A percentile compares a stretch with the other conserved stretches of the same genome.
Evolutionary conservation across 441 rosid species (phyloP).

Genomic region (Populus hybrid): DNA sequence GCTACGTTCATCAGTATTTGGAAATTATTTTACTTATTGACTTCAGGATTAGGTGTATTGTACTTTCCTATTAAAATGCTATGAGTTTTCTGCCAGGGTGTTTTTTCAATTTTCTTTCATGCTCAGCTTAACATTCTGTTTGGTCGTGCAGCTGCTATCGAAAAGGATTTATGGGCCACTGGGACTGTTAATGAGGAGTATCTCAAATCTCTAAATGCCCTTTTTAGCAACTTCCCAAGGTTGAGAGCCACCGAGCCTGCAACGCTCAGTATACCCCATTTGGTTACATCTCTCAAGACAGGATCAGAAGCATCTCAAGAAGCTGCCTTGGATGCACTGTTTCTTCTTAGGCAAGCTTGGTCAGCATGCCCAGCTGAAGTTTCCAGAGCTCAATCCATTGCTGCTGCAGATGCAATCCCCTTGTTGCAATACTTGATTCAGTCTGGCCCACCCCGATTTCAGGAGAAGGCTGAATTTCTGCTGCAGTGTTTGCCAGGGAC

Average conservation of each 20-base stretch:
- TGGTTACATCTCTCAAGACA: conserved; percentile 91
- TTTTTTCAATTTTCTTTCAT: background rate
- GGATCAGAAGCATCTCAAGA: conserved; percentile 98
- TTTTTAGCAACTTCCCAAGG: conserved; percentile 97
- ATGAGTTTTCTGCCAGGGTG: conserved; percentile 8
- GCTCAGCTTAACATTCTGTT: conserved; percentile 5
- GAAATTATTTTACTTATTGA: conserved; percentile 2
- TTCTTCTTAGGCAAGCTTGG: conserved; percentile 99
- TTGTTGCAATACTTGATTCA: conserved; percentile 95
- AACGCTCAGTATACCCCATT: conserved; percentile 95
- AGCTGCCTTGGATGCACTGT: conserved; percentile 96
- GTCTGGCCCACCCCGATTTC: conserved; percentile 99
- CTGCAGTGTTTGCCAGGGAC: conserved; percentile 99
- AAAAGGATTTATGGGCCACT: conserved; percentile 96
- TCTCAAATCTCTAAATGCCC: conserved; percentile 84
- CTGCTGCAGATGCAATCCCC: conserved; percentile 99
- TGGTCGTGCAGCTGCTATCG: conserved; percentile 89
- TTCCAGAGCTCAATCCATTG: conserved; percentile 95
- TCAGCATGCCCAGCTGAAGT: conserved; percentile 99
- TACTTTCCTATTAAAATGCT: conserved; percentile 1
- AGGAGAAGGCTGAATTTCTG: conserved; percentile 96
- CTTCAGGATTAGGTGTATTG: background rate
- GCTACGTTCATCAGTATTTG: background rate
- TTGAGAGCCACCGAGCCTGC: conserved; percentile 99
- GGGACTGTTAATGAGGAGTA: conserved; percentile 97